Conservation (phyloP, 2,329 filamentous ascomycete species). For the Colletotrichum plurivorum region DNA sequence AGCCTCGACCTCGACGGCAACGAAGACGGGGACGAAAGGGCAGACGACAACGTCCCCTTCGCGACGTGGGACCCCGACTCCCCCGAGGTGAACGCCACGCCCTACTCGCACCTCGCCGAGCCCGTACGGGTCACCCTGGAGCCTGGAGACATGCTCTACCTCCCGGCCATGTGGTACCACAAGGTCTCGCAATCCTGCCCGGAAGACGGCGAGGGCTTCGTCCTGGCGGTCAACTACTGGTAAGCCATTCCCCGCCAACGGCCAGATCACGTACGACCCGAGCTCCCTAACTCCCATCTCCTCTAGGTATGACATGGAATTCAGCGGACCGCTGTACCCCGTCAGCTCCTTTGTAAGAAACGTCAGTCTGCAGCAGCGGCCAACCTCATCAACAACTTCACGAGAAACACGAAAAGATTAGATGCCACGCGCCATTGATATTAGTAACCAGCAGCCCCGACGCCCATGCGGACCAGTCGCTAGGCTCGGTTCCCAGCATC, state of each 20-base stretch:
- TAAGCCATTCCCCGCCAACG: conserved; percentile 50
- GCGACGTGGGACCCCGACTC: conserved; percentile 82
- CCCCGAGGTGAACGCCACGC: conserved; percentile 63
- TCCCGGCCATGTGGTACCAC: conserved; percentile 86
- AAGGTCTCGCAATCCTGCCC: conserved; percentile 82
- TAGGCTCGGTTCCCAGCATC: conserved; percentile 13
- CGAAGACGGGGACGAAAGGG: conserved; percentile 48
- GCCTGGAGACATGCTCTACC: conserved; percentile 84
- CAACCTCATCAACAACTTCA: background rate
- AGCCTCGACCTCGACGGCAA: conserved; percentile 46
- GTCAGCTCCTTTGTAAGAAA: conserved; percentile 68
- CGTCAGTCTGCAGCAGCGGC: conserved; percentile 44
- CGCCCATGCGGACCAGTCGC: conserved; percentile 26
- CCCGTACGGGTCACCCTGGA: conserved; percentile 78
- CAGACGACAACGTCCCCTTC: conserved; percentile 68
- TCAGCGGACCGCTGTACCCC: conserved; percentile 77
- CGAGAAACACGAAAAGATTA: background rate
- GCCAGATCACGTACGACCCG: background rate
- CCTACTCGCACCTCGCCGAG: conserved; percentile 70
- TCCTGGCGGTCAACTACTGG: conserved; percentile 88
- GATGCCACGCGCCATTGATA: conserved; percentile 7
- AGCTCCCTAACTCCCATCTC: background rate
- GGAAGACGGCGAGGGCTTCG: conserved; percentile 79
- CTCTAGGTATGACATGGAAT: conserved; percentile 84
- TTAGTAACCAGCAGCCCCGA: conserved; percentile 12